phyloP scores from a whole-genome alignment of 2,329 filamentous ascomycete genomes.

The Cercospora citrullina region DNA sequence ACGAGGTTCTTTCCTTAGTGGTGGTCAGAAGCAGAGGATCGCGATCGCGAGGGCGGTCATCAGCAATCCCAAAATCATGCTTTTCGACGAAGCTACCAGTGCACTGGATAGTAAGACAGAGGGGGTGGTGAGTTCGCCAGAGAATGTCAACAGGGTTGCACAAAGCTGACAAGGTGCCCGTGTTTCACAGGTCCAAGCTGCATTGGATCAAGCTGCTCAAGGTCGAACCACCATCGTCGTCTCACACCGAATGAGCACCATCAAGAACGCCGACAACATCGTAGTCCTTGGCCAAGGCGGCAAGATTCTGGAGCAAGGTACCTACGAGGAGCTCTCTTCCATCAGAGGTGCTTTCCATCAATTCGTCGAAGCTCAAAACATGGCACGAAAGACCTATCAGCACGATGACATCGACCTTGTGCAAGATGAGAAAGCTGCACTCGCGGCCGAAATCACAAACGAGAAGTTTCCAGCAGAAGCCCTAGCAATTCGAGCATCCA shows the following conservation, averaged over 20 bases:
- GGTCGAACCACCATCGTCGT: slow-evolving; percentile 46
- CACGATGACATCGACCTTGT: neutral
- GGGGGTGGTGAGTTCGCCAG: slow-evolving; percentile 51
- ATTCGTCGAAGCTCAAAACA: slow-evolving; percentile 15
- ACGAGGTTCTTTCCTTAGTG: slow-evolving; percentile 52
- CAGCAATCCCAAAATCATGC: slow-evolving; percentile 53
- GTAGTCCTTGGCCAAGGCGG: slow-evolving; percentile 43
- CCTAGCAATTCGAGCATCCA: neutral
- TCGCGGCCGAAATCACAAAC: neutral
- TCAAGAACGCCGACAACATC: slow-evolving; percentile 45
- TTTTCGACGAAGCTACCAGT: slow-evolving; percentile 61
- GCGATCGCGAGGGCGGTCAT: slow-evolving; percentile 57
- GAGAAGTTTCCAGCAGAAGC: neutral
- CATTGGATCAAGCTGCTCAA: slow-evolving; percentile 28
- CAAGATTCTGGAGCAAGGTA: slow-evolving; percentile 43
- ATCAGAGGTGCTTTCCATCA: slow-evolving; percentile 7
- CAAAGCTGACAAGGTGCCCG: neutral
- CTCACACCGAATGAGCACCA: slow-evolving; percentile 47
- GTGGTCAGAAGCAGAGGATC: slow-evolving; percentile 58
- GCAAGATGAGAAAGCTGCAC: neutral
- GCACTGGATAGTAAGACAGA: slow-evolving; percentile 66
- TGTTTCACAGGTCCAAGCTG: slow-evolving; percentile 16
- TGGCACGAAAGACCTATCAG: neutral
- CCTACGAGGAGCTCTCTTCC: slow-evolving; percentile 31
- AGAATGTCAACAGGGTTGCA: neutral